Conservation (phyloP, 805 yeast genomes). For the Babjeviella inositovora region DNA sequence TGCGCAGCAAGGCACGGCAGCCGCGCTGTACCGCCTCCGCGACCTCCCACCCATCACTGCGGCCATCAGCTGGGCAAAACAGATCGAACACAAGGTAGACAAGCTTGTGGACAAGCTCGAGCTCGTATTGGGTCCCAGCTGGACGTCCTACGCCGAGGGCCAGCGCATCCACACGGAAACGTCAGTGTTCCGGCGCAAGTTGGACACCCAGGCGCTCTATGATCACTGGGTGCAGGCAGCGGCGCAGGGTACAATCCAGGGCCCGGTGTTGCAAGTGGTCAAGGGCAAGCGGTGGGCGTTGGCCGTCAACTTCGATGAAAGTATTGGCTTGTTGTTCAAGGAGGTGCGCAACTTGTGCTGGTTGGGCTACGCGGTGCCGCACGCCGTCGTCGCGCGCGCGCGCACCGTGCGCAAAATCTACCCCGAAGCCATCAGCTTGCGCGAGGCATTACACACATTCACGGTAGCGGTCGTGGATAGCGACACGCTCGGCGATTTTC, state of each 20-base stretch:
- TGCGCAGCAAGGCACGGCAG: conserved; percentile 13
- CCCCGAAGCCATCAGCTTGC: conserved; percentile 38
- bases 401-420: conserved; percentile 31
- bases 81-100: conserved; percentile 24
- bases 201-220: conserved; percentile 23
- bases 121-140: conserved; percentile 37
- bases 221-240: conserved; percentile 28
- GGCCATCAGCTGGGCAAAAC: conserved; percentile 33
- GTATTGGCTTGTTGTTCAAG: conserved; percentile 22
- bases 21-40: conserved; percentile 15
- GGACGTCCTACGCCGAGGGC: conserved; percentile 56
- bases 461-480: conserved; percentile 10
- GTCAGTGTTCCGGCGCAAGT: conserved; percentile 21
- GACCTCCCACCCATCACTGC: conserved; percentile 32
- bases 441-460: conserved; percentile 31
- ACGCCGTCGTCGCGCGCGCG: conserved; percentile 24
- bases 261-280: conserved; percentile 20
- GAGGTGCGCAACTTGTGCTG: conserved; percentile 35
- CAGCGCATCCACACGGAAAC: conserved; percentile 37
- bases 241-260: conserved; percentile 6
- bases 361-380: conserved; percentile 43
- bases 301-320: conserved; percentile 32
- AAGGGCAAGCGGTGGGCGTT: conserved; percentile 12
- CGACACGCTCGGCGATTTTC: conserved; percentile 20
- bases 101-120: conserved; percentile 26